Evolutionary conservation across 345 rosid genomes (phyloP), one percentile per base, ranked within the genome.

Genomic region (Microthlaspi erraticum): DNA sequence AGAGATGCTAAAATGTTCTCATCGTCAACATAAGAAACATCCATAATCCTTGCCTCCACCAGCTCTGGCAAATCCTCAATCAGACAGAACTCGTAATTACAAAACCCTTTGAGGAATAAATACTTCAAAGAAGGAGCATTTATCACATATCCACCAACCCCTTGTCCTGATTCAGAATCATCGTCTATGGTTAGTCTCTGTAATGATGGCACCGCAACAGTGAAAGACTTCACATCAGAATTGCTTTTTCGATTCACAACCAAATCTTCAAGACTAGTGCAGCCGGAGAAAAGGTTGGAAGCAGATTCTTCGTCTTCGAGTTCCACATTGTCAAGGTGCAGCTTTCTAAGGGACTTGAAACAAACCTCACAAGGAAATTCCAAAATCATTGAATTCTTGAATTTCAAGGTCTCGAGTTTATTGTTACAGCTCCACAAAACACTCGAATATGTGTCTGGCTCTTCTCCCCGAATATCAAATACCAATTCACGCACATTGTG

Each of bases 181-280:
- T n/a, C n/a, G n/a, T n/a, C 6, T 46, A 46, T 7, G 26, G 52
- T 46, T 46, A 46, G 13, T 4, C 26, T 46, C 23, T 18, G 52
- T 46, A 46, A 46, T 4, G 52, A 17, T 16, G 52, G 29, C 26
- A 46, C 54, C 7, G 2, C 20, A 39, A 42, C 42, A 41, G 37
- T 60, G 50, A 23, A 41, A 58, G 63, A 19, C 7, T 9, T 6
- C 64, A 8, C 36, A 42, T 5, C 20, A 0, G 10, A 11, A 41
- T 26, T 0, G 10, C 1, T 9, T 2, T 32, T 0, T 41, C 23
- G 20, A 11, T 8, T 0, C 48, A 58, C 65, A 1, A 23, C 4
- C 37, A 60, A 39, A n/a, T 42, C 65, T 60, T 60, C 9, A 23
- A 60, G 50, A 60, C 8, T 23, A 60, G 65, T 49, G 23, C 50